These are phyloP conservation scores for Tulasnella sp. DNA, from an alignment of 768 basidiomycete genomes.

Conservation along the genomic window DNA sequence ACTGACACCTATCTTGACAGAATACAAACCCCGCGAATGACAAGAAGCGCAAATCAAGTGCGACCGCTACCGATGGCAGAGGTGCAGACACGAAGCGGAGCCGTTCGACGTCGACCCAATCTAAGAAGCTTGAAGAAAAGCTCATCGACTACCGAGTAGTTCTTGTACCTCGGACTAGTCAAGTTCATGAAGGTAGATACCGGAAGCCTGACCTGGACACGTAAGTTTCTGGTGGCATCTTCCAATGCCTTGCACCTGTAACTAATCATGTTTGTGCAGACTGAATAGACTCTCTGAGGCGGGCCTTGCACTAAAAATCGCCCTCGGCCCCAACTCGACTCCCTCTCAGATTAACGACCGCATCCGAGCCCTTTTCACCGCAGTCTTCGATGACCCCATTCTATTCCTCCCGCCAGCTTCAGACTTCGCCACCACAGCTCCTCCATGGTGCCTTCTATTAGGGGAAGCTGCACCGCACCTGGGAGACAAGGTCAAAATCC, in stretches of 20 bases:
- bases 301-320: neutral
- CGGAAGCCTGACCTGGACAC: neutral
- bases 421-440: neutral
- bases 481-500: neutral
- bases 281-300: neutral
- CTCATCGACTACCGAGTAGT: neutral
- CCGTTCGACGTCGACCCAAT: neutral
- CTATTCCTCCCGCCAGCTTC: neutral
- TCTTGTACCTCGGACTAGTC: neutral
- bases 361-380: neutral
- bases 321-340: neutral
- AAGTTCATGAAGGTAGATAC: neutral
- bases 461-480: neutral
- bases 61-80: neutral
- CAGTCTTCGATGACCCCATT: neutral
- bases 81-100: neutral
- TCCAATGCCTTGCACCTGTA: neutral
- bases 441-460: neutral
- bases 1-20: neutral
- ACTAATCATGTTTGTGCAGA: neutral
- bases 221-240: neutral
- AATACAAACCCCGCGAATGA: neutral
- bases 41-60: neutral
- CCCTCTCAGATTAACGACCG: neutral
- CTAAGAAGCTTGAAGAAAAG: neutral